Evolutionary conservation across 192 early-diverging fungal species (phyloP).

Genomic region (Polychytrium aggregatum): DNA sequence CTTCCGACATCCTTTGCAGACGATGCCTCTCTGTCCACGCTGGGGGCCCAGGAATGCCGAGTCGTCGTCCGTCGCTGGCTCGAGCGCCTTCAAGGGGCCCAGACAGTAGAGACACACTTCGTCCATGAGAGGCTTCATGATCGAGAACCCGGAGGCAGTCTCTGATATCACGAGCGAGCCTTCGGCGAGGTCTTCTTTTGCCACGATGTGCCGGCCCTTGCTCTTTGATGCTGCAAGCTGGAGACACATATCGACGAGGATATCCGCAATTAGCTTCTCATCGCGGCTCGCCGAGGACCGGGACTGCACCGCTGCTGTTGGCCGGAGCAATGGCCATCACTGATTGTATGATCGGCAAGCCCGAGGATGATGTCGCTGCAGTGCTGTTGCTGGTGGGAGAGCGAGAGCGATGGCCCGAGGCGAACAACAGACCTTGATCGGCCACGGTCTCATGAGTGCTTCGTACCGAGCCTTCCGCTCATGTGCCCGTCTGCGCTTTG

Average conservation of each 20-base stretch:
- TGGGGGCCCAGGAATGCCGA: neutral
- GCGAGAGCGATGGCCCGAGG: too few relatives aligned
- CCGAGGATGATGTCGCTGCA: too few relatives aligned
- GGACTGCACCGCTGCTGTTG: too few relatives aligned
- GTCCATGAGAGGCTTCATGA: slow-evolving; percentile 13
- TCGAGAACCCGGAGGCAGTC: slow-evolving; percentile 1
- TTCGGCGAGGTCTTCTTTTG: neutral
- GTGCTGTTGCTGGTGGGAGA: too few relatives aligned
- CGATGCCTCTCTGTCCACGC: neutral
- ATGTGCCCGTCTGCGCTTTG: neutral
- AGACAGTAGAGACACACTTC: slow-evolving; percentile 11
- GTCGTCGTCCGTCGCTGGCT: neutral
- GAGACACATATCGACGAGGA: neutral
- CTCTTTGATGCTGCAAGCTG: slow-evolving; percentile 7
- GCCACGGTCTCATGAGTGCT: too few relatives aligned
- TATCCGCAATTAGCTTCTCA: neutral
- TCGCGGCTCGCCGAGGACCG: too few relatives aligned
- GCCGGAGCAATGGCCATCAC: too few relatives aligned
- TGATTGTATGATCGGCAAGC: too few relatives aligned
- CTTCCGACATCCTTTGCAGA: slow-evolving; percentile 10
- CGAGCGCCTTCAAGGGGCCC: neutral
- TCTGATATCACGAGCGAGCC: slow-evolving; percentile 10
- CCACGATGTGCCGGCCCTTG: slow-evolving; percentile 15
- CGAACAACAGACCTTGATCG: too few relatives aligned
- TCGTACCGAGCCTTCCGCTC: slow-evolving; percentile 1